Evolutionary conservation across 2,329 filamentous ascomycete species (phyloP).

Genomic region (Aulographum hederae): DNA sequence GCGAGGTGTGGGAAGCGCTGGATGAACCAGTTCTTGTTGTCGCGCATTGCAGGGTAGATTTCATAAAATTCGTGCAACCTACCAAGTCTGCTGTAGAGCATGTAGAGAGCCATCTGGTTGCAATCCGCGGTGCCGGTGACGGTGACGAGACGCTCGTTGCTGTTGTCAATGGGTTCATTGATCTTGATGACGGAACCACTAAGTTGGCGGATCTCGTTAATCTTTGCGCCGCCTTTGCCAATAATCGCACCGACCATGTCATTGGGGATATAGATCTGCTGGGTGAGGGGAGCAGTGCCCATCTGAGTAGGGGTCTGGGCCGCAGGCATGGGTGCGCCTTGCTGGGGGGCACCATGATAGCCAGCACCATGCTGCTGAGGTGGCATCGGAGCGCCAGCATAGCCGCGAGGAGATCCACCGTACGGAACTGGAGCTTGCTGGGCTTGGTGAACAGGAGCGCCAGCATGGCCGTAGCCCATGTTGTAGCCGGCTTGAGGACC

Average conservation of each 20-base stretch:
- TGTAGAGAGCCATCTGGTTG: slow-evolving; percentile 99
- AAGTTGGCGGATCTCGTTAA: slow-evolving; percentile 95
- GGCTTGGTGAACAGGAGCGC: slow-evolving; percentile 17
- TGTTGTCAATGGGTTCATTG: slow-evolving; percentile 97
- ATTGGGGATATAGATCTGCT: slow-evolving; percentile 98
- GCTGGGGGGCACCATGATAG: slow-evolving; percentile 27
- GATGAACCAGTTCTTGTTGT: too few relatives aligned
- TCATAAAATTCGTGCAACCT: too few relatives aligned
- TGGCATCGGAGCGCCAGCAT: slow-evolving; percentile 64
- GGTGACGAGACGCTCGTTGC: slow-evolving; percentile 91
- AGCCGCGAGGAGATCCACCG: slow-evolving; percentile 54
- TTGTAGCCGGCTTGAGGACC: slow-evolving; percentile 58
- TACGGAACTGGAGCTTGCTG: slow-evolving; percentile 58
- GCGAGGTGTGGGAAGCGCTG: too few relatives aligned
- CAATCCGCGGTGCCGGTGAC: slow-evolving; percentile 96
- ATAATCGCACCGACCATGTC: slow-evolving; percentile 99
- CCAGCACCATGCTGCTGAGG: slow-evolving; percentile 42
- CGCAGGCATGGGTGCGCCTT: slow-evolving; percentile 49
- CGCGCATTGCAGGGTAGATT: too few relatives aligned
- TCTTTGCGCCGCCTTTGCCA: slow-evolving; percentile 95
- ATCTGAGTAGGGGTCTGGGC: slow-evolving; percentile 60
- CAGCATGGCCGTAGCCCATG: slow-evolving; percentile 42
- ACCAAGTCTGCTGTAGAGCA: slow-evolving; percentile 97
- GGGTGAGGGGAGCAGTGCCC: slow-evolving; percentile 86
- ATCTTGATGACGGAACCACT: slow-evolving; percentile 99